These are phyloP conservation scores for Globisporangium megalacanthum DNA, from an alignment of 352 stramenopile genomes.

Conservation along the genomic window DNA sequence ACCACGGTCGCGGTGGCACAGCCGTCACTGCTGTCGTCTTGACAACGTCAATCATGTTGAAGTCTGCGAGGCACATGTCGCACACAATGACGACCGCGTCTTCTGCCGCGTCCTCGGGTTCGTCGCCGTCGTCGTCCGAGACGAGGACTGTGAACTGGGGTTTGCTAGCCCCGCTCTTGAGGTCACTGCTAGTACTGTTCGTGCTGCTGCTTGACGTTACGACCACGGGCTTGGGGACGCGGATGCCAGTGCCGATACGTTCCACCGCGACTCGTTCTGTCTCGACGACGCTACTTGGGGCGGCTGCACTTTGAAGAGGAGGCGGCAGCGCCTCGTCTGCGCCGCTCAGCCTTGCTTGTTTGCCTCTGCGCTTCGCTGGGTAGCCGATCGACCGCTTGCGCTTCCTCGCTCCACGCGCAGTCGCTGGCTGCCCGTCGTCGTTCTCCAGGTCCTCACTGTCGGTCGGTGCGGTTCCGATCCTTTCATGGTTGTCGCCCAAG, in stretches of 20 bases:
- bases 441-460: background rate
- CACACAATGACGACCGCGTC: constrained; percentile 60
- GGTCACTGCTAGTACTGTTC: constrained; percentile 2
- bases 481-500: background rate
- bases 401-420: constrained; percentile 16
- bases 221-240: constrained; percentile 10
- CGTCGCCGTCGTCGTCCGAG: constrained; percentile 38
- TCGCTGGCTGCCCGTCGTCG: background rate
- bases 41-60: constrained; percentile 61
- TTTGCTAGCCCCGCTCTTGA: constrained; percentile 7
- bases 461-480: no score
- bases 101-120: constrained; percentile 25
- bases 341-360: constrained; percentile 1
- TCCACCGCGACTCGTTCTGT: constrained; percentile 1
- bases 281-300: background rate
- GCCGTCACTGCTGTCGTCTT: constrained; percentile 25
- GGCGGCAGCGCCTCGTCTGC: background rate
- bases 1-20: constrained; percentile 63
- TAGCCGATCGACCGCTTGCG: constrained; percentile 21
- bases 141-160: constrained; percentile 25
- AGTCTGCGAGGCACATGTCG: constrained; percentile 71
- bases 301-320: background rate
- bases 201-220: background rate
- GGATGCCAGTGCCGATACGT: background rate
- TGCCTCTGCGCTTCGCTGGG: constrained; percentile 8